phyloP scores from a whole-genome alignment of 2,329 filamentous ascomycete species.

The Cladosporium sp. region DNA sequence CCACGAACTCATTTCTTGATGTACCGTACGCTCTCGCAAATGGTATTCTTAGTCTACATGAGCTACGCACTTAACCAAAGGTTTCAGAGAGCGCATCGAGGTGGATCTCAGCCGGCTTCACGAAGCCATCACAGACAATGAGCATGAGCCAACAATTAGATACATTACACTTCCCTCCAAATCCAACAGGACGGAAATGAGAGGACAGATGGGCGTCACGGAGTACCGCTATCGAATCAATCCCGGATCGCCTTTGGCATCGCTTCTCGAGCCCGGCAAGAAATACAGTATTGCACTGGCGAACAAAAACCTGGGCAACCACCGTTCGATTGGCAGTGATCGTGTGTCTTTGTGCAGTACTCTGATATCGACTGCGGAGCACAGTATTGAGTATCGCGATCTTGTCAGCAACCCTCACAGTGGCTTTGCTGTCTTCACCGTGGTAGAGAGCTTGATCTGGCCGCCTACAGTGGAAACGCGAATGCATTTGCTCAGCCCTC shows the following conservation, averaged over 20 bases:
- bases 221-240: slow-evolving; percentile 22
- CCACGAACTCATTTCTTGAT: slow-evolving; percentile 20
- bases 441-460: slow-evolving; percentile 18
- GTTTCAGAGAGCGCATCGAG: not conserved
- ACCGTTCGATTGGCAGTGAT: slow-evolving; percentile 18
- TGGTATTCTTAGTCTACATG: slow-evolving; percentile 21
- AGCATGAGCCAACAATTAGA: not conserved
- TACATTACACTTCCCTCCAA: not conserved
- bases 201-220: not conserved
- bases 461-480: slow-evolving; percentile 22
- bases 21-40: slow-evolving; percentile 25
- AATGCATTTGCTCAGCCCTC: slow-evolving; percentile 7
- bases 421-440: slow-evolving; percentile 22
- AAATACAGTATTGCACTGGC: slow-evolving; percentile 22
- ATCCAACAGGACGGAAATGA: not conserved
- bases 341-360: not conserved
- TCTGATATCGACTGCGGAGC: not conserved
- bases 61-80: not conserved
- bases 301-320: slow-evolving; percentile 20
- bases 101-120: not conserved
- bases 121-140: not conserved
- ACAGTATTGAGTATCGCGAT: slow-evolving; percentile 7
- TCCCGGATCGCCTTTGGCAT: slow-evolving; percentile 18
- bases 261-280: slow-evolving; percentile 21
- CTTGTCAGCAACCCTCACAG: slow-evolving; percentile 22